phyloP scores from a whole-genome alignment of 306 rosid species.

The Canavalia ensiformis region DNA sequence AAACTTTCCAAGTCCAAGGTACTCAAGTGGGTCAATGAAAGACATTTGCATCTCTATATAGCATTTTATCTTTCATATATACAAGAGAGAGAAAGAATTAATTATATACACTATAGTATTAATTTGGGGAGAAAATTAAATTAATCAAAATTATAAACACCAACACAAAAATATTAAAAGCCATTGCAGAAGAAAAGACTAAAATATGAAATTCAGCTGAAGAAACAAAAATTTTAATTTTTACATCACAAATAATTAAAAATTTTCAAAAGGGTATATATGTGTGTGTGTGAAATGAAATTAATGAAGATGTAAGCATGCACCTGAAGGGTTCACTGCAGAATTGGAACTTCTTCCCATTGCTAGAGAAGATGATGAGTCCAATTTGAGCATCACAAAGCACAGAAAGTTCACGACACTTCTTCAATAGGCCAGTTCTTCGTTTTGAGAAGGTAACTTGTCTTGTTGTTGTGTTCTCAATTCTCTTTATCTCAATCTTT shows the following conservation, averaged over 20 bases:
- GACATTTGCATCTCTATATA: too few relatives aligned
- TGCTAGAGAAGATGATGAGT: conserved; percentile 71
- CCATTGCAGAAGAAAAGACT: too few relatives aligned
- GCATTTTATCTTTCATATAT: too few relatives aligned
- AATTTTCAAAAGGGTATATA: neutral
- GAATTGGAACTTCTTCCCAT: conserved; percentile 66
- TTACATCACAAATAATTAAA: neutral
- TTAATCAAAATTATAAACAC: too few relatives aligned
- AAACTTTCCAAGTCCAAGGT: conserved; percentile 27
- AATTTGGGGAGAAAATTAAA: too few relatives aligned
- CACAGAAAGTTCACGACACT: conserved; percentile 80
- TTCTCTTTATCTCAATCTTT: conserved; percentile 70
- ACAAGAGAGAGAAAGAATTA: too few relatives aligned
- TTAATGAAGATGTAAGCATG: neutral
- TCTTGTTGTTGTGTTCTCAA: conserved; percentile 69
- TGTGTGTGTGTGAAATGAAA: neutral
- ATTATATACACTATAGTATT: too few relatives aligned
- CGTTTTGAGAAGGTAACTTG: conserved; percentile 78
- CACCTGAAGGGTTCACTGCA: conserved; percentile 61
- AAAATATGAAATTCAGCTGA: too few relatives aligned
- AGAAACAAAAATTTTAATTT: too few relatives aligned
- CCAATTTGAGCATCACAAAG: conserved; percentile 82
- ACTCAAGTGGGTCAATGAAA: conserved; percentile 44
- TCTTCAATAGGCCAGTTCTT: conserved; percentile 66
- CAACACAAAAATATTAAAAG: too few relatives aligned